These are phyloP conservation scores for Bathelium albidoporum DNA, from an alignment of 495 filamentous ascomycete genomes.

Conservation along the genomic window DNA sequence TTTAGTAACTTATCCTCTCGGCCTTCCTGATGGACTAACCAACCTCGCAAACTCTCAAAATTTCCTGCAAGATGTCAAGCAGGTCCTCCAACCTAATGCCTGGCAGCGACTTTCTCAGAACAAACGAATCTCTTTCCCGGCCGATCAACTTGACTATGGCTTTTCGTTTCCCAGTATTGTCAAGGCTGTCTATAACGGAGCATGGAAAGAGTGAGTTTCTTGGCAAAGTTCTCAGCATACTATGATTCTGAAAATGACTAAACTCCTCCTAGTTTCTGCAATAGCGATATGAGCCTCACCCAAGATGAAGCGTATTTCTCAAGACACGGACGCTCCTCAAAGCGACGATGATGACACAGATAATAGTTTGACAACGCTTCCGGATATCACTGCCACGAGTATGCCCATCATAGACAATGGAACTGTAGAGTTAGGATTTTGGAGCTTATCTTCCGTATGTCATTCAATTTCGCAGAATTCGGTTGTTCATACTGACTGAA, in stretches of 20 bases:
- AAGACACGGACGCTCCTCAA: background rate
- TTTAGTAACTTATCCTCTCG: background rate
- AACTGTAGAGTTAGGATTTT: background rate
- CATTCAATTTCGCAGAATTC: too few relatives aligned
- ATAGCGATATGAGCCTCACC: background rate
- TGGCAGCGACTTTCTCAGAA: background rate
- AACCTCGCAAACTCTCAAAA: background rate
- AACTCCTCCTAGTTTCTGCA: background rate
- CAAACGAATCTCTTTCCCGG: background rate
- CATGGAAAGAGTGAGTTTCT: background rate
- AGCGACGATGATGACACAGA: background rate
- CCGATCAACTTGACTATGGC: background rate
- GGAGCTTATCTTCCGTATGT: background rate
- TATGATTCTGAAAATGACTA: background rate
- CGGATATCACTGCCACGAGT: background rate
- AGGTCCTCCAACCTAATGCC: background rate
- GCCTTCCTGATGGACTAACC: background rate
- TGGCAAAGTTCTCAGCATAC: too few relatives aligned
- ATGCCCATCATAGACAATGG: background rate
- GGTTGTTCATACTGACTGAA: too few relatives aligned
- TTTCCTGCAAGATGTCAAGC: background rate
- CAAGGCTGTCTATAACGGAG: background rate
- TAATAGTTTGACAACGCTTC: background rate
- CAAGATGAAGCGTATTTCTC: background rate
- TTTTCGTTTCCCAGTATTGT: background rate